Evolutionary conservation across 495 filamentous ascomycete genomes (phyloP), one percentile per base, ranked within the genome.

Genomic region (Hypoxylon lenormandii): DNA sequence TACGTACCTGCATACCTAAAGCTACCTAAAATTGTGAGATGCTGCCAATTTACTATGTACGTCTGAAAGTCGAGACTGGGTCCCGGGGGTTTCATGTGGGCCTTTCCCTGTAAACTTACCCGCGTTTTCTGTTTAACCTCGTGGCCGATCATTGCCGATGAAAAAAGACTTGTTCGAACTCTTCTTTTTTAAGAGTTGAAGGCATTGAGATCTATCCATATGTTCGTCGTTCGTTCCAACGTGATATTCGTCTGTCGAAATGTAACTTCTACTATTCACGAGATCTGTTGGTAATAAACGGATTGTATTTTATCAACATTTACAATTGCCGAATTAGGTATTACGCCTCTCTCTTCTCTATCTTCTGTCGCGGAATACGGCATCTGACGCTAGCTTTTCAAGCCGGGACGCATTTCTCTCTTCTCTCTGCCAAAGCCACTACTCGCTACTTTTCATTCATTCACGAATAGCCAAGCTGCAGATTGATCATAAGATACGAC

Each of bases 61-160:
- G 23, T 26, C 23, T 26, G 23, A 26, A 26, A 5, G 5, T 2
- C 23, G 23, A 26, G 23, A 42, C 38, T n/a, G 12, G 13, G 15
- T 42, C 13, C 12, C 13, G 38, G 13, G 38, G 55, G 55, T 33
- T 48, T 33, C 18, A 49, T 47, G 63, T 66, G 57, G 64, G 56
- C 45, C 65, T 43, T 49, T 30, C 48, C 40, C 48, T 60, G 53
- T 45, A 57, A 68, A 64, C 16, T 50, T 56, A 49, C 0, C 42
- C 15, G 33, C 45, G 59, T 33, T 63, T 54, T 59, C 65, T 69
- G 65, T 46, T 53, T 58, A 42, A 69, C 53, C 38, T 64, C 53
- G 40, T 59, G 47, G 66, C 53, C 53, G 59, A 64, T 64, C 53
- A 42, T 43, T 64, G 48, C 53, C 47, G 61, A 63, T 40, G 33